Evolutionary conservation across 129 eudicot species (phyloP).

Genomic region (Gnaphalium uliginosum): DNA sequence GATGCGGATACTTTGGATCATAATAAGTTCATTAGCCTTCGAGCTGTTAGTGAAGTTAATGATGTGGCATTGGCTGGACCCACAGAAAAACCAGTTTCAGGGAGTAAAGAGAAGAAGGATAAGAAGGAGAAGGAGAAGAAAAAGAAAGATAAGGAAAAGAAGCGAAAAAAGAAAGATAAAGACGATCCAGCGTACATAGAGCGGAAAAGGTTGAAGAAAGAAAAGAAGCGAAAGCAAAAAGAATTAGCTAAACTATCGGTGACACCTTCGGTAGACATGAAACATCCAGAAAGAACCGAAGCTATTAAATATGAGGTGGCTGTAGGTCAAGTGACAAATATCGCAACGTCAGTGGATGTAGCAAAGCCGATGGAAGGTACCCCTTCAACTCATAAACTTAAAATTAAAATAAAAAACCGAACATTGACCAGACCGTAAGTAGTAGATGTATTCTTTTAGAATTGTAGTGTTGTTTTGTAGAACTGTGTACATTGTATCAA

Average conservation of each 20-base stretch:
- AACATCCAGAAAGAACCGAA: constrained; percentile 26
- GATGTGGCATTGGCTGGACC: constrained; percentile 28
- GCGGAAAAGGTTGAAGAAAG: constrained; percentile 70
- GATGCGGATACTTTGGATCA: constrained; percentile 33
- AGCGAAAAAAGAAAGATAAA: constrained; percentile 53
- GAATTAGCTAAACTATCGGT: constrained; percentile 52
- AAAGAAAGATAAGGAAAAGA: constrained; percentile 72
- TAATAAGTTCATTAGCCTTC: constrained; percentile 36
- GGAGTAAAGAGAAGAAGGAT: constrained; percentile 44
- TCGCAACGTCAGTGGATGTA: constrained; percentile 27
- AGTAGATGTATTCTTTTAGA: constrained; percentile 27
- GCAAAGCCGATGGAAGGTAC: constrained; percentile 41
- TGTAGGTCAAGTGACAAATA: constrained; percentile 32
- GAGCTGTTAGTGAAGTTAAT: constrained; percentile 32
- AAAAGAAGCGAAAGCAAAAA: constrained; percentile 75
- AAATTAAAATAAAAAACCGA: constrained; percentile 68
- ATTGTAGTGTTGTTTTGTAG: constrained; percentile 28
- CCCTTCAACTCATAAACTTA: constrained; percentile 57
- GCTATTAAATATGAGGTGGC: constrained; percentile 30
- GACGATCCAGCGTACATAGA: constrained; percentile 74
- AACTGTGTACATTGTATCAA: constrained; percentile 24
- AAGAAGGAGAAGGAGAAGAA: constrained; percentile 57
- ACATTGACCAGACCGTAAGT: constrained; percentile 46
- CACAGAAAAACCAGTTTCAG: constrained; percentile 21
- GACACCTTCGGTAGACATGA: constrained; percentile 21